Conservation (phyloP, 116 monocot genomes). For the Phalaenopsis hybrid region DNA sequence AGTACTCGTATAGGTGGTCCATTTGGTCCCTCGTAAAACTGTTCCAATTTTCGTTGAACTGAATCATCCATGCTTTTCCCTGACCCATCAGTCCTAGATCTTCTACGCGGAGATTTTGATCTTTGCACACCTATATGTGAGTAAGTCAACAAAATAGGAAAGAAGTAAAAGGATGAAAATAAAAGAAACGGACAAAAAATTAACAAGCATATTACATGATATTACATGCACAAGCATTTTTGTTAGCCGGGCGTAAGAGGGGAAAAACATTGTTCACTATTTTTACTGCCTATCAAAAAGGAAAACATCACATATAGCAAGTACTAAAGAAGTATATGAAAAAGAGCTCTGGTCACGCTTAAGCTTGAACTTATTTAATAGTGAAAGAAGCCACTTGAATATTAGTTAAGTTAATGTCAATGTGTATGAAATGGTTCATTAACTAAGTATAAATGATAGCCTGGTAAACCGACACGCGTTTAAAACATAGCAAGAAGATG, state of each 20-base stretch:
- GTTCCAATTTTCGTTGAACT: slow-evolving; percentile 86
- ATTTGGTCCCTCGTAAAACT: slow-evolving; percentile 94
- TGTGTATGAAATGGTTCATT: not conserved
- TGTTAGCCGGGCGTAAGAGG: not conserved
- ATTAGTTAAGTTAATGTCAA: not conserved
- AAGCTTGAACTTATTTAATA: not conserved
- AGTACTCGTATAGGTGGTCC: slow-evolving; percentile 95
- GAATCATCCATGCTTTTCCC: slow-evolving; percentile 97
- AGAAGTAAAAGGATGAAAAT: slow-evolving; percentile 7
- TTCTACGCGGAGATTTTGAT: slow-evolving; percentile 44
- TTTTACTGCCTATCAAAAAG: not conserved
- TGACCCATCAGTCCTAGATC: slow-evolving; percentile 56
- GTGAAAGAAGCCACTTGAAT: not conserved
- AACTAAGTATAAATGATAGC: not conserved
- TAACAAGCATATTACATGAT: not conserved
- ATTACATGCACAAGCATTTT: not conserved
- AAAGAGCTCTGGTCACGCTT: not conserved
- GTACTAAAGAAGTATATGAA: not conserved
- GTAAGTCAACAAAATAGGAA: not conserved
- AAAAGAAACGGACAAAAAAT: not conserved
- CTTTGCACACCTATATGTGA: slow-evolving; percentile 27
- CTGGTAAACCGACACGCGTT: not conserved
- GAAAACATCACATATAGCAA: not conserved
- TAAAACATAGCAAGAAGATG: not conserved
- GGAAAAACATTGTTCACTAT: not conserved